Evolutionary conservation across 768 basidiomycete species (phyloP).

Genomic region (Leccinum aurantiacum): DNA sequence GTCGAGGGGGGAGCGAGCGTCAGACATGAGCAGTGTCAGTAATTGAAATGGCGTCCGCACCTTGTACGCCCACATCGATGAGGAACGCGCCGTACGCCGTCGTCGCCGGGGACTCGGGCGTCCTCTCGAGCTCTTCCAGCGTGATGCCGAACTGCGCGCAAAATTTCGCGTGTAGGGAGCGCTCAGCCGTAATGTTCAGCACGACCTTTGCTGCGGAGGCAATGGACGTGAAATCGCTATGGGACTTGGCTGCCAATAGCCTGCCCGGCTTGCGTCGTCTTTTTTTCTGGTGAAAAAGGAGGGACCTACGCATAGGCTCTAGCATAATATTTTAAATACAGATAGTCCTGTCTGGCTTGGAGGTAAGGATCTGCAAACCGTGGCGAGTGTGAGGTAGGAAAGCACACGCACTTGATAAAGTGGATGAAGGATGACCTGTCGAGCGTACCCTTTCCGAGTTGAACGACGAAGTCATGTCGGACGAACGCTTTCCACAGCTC

Average conservation of each 20-base stretch:
- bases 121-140: constrained; percentile 55
- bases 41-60: neutral
- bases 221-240: constrained; percentile 56
- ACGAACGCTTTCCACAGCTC: constrained; percentile 72
- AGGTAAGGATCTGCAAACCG: neutral
- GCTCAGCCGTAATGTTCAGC: constrained; percentile 64
- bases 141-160: constrained; percentile 72
- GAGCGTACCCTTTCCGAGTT: constrained; percentile 72
- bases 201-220: constrained; percentile 62
- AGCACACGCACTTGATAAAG: constrained; percentile 69
- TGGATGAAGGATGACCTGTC: constrained; percentile 67
- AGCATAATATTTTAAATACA: constrained; percentile 80
- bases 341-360: constrained; percentile 68
- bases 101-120: constrained; percentile 67
- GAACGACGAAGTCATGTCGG: constrained; percentile 79
- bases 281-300: neutral
- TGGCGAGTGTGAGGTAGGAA: neutral
- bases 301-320: constrained; percentile 67
- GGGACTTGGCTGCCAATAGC: constrained; percentile 76
- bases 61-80: constrained; percentile 69
- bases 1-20: neutral
- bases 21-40: neutral
- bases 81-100: constrained; percentile 88
- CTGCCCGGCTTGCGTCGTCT: constrained; percentile 33
- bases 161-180: constrained; percentile 66